phyloP scores from a whole-genome alignment of 1,139 yeast species.

The Suhomyces chickasaworum region DNA sequence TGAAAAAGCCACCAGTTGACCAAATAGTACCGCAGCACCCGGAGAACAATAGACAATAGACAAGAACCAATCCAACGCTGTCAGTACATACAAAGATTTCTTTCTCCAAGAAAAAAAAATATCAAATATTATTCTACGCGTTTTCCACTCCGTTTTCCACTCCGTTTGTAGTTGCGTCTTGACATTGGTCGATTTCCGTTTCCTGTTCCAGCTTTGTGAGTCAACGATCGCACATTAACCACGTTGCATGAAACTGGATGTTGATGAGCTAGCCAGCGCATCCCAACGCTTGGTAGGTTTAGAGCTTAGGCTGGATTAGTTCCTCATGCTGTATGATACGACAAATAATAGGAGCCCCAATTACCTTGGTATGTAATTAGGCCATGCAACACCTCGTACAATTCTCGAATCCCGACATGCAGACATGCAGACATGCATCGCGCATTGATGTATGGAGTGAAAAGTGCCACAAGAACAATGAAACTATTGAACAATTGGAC shows the following conservation, averaged over 20 bases:
- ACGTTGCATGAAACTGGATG: neutral
- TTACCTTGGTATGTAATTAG: neutral
- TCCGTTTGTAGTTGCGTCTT: neutral
- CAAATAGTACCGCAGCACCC: neutral
- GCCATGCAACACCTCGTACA: neutral
- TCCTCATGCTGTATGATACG: neutral
- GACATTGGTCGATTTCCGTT: neutral
- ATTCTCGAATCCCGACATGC: too few relatives aligned
- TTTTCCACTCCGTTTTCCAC: too few relatives aligned
- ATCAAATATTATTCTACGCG: neutral
- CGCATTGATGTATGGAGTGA: neutral
- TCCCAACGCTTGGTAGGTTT: neutral
- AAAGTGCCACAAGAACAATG: neutral
- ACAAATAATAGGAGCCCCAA: neutral
- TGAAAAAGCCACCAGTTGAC: neutral
- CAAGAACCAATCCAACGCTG: neutral
- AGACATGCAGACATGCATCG: neutral
- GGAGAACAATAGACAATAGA: neutral
- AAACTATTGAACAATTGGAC: too few relatives aligned
- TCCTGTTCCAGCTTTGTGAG: neutral
- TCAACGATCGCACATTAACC: neutral
- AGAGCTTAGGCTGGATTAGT: neutral
- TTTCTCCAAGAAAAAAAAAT: neutral
- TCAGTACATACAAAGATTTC: neutral
- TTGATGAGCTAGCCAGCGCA: neutral